Evolutionary conservation across 1,284 basidiomycete genomes (phyloP).

Genomic region (Sporisorium scitamineum): DNA sequence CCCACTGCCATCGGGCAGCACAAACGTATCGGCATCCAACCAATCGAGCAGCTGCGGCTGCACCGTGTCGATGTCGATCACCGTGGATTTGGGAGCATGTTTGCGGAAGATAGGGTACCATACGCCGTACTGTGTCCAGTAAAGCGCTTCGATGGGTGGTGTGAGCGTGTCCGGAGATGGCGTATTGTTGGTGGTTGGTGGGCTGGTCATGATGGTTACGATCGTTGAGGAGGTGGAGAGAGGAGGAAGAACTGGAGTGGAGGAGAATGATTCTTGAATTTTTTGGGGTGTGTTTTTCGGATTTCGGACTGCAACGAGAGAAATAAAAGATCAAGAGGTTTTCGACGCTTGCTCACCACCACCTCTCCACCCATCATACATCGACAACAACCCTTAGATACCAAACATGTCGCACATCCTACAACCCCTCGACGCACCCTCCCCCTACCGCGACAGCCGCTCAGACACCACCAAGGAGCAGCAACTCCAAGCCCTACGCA

Average conservation of each 20-base stretch:
- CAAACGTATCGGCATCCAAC: conserved; percentile 81
- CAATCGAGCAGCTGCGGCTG: conserved; percentile 78
- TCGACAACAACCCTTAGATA: neutral
- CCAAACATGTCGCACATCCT: conserved; percentile 87
- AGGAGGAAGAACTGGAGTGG: neutral
- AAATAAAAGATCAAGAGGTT: no score
- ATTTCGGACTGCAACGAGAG: conserved; percentile 6
- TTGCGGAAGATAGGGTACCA: conserved; percentile 85
- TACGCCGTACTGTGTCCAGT: conserved; percentile 78
- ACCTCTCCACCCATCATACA: no score
- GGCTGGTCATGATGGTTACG: conserved; percentile 5
- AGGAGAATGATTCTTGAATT: neutral
- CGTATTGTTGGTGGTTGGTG: neutral
- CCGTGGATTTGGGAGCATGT: conserved; percentile 80
- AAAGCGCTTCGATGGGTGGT: conserved; percentile 76
- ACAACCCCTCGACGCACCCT: conserved; percentile 85
- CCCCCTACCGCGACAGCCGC: conserved; percentile 76
- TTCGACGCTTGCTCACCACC: no score
- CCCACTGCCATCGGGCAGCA: conserved; percentile 85
- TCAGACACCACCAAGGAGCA: conserved; percentile 70
- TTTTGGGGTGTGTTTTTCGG: neutral
- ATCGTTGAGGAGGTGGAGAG: neutral
- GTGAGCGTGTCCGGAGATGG: conserved; percentile 66
- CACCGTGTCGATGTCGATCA: conserved; percentile 78
- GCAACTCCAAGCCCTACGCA: conserved; percentile 71